Percentiles rank a stretch among this genome's conserved stretches.
phyloP scores from a whole-genome alignment of 371 early-diverging fungal genomes.

The Smittium culicis region DNA sequence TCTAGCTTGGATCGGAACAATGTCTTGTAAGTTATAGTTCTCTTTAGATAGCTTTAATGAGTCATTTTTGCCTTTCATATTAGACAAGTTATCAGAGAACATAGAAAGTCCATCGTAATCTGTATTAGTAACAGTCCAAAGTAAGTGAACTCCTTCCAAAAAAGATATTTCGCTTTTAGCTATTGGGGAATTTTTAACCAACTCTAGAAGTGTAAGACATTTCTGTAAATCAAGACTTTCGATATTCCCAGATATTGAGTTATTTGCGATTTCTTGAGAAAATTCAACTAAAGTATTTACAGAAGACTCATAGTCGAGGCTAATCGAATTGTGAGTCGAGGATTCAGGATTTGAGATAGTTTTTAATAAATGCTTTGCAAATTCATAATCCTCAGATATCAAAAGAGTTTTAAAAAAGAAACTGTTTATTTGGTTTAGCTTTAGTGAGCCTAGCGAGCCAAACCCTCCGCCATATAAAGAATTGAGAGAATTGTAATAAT shows the following conservation, averaged over 20 bases:
- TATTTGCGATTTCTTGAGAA: constrained; percentile 4
- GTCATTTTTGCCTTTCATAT: neutral
- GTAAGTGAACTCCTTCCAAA: constrained; percentile 7
- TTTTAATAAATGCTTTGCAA: neutral
- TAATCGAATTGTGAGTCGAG: neutral
- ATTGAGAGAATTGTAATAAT: neutral
- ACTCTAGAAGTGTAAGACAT: neutral
- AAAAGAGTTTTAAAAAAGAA: neutral
- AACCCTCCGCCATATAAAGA: neutral
- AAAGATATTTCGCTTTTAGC: neutral
- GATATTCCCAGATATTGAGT: neutral
- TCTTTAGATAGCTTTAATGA: neutral
- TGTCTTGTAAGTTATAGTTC: neutral
- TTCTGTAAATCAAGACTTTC: neutral
- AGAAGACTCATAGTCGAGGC: neutral
- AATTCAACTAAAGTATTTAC: neutral
- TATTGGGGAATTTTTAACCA: neutral
- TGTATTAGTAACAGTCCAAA: neutral
- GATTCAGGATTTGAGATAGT: neutral
- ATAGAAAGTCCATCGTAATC: neutral
- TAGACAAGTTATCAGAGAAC: neutral
- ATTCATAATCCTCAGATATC: neutral
- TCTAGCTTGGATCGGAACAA: neutral
- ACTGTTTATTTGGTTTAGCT: neutral
- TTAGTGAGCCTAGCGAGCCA: neutral